A percentile compares a stretch with the other conserved stretches of the same genome.
These are phyloP conservation scores for Lagerstroemia speciosa DNA, from an alignment of 345 rosid genomes.

Conservation along the genomic window DNA sequence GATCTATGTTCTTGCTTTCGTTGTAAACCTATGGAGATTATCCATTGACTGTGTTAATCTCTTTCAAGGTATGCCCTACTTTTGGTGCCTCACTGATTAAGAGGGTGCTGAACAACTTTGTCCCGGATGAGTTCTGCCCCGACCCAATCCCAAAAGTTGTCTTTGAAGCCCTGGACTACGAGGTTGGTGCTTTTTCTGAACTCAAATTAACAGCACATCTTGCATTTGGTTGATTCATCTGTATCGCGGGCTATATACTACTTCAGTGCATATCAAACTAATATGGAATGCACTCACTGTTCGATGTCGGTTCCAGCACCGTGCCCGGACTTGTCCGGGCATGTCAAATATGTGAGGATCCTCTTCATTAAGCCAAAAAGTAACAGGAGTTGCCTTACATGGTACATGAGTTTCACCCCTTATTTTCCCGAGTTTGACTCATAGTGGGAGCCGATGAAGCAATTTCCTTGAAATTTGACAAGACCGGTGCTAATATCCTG, in stretches of 20 bases:
- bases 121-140: conserved; percentile 84
- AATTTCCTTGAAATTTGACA: neutral
- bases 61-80: conserved; percentile 72
- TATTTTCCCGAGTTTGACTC: neutral
- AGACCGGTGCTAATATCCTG: neutral
- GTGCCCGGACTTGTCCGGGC: neutral
- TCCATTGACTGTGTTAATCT: conserved; percentile 4
- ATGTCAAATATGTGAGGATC: neutral
- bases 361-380: too few relatives aligned
- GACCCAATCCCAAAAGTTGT: conserved; percentile 75
- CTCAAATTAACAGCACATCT: neutral
- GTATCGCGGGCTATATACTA: neutral
- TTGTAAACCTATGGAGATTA: neutral
- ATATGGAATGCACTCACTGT: neutral
- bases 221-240: neutral
- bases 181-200: conserved; percentile 41
- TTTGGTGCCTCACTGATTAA: conserved; percentile 70
- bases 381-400: too few relatives aligned
- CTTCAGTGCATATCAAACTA: neutral
- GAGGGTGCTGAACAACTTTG: conserved; percentile 61
- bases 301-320: neutral
- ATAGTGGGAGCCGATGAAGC: neutral
- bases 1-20: neutral
- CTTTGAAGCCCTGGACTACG: conserved; percentile 62
- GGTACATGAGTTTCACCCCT: neutral